Percentiles rank a stretch among this genome's conserved stretches.
phyloP scores from a whole-genome alignment of 169 alveolate genomes.

The Pseudocohnilembus persalinus region DNA sequence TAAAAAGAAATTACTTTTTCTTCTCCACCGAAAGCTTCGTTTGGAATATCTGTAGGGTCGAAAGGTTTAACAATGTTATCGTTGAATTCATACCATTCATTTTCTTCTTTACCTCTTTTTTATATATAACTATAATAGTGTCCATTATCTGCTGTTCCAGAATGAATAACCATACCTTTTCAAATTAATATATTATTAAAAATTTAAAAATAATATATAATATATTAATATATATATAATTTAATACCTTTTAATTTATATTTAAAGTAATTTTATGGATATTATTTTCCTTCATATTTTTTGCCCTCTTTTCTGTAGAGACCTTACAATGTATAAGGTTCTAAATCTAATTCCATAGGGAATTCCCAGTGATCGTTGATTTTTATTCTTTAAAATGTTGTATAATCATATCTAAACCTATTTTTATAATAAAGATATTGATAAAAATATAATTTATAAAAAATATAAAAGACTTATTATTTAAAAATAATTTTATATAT shows the following conservation, averaged over 20 bases:
- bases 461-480: no score
- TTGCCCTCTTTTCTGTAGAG: slow-evolving; percentile 68
- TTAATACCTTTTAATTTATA: slow-evolving; percentile 81
- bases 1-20: slow-evolving; percentile 38
- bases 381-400: slow-evolving; percentile 74
- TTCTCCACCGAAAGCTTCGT: slow-evolving; percentile 83
- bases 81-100: slow-evolving; percentile 84
- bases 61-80: slow-evolving; percentile 72
- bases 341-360: slow-evolving; percentile 83
- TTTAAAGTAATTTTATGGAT: slow-evolving; percentile 59
- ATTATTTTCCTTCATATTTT: slow-evolving; percentile 31
- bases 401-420: slow-evolving; percentile 77
- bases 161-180: slow-evolving; percentile 85
- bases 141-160: slow-evolving; percentile 86
- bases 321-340: slow-evolving; percentile 73
- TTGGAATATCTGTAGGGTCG: slow-evolving; percentile 66
- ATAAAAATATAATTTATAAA: no score
- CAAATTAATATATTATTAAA: no score
- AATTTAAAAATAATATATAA: no score
- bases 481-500: no score
- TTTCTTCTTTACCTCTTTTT: slow-evolving; percentile 20
- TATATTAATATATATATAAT: no score
- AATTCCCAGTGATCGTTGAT: slow-evolving; percentile 84
- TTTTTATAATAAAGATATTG: no score
- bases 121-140: slow-evolving; percentile 82